These are phyloP conservation scores for Tuber microsphaerosporum DNA, from an alignment of 495 filamentous ascomycete species.

Conservation along the genomic window DNA sequence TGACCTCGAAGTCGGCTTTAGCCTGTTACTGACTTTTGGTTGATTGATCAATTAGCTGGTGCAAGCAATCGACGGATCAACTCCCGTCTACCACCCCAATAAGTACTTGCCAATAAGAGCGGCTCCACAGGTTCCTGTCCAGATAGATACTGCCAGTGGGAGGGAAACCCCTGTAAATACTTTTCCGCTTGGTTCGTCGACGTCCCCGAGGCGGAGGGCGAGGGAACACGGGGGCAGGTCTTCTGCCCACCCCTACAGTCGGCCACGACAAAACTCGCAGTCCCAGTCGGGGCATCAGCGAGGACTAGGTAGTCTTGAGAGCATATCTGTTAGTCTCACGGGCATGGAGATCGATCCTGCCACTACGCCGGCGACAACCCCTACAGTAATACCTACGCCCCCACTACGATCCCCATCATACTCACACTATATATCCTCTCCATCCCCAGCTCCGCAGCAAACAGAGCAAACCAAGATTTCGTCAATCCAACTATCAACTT, in stretches of 20 bases:
- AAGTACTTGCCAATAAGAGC: neutral
- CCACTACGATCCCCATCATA: neutral
- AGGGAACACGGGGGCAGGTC: neutral
- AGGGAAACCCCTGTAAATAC: neutral
- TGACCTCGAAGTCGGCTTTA: neutral
- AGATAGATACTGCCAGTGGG: neutral
- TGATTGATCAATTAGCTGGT: neutral
- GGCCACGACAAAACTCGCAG: neutral
- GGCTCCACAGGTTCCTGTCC: neutral
- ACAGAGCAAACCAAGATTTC: slow-evolving; percentile 2
- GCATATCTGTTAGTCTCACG: neutral
- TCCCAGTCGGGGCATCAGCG: neutral
- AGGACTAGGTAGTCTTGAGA: neutral
- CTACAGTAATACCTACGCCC: neutral
- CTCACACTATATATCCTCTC: neutral
- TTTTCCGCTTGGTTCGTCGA: neutral
- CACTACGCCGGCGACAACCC: neutral
- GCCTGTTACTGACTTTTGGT: neutral
- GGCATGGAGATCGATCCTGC: neutral
- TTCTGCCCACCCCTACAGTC: neutral
- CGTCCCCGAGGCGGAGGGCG: neutral
- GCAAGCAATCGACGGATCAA: neutral
- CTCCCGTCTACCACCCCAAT: neutral
- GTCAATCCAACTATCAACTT: neutral
- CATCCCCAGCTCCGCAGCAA: neutral